Conservation (phyloP, 345 rosid species). For the Camelina neglecta region DNA sequence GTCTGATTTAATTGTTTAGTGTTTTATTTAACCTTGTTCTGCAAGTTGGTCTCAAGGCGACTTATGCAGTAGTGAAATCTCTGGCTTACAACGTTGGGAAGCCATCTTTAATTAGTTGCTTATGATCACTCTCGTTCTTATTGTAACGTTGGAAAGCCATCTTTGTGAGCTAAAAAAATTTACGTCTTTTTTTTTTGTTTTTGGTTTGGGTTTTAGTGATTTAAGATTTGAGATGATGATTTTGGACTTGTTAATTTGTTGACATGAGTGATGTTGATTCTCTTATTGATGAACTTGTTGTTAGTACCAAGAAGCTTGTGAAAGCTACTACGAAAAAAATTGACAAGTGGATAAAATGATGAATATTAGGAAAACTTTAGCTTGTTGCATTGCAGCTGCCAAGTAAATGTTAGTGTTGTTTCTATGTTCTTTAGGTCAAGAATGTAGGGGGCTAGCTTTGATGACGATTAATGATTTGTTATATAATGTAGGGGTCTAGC, state of each 20-base stretch:
- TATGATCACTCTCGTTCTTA: constrained; percentile 50
- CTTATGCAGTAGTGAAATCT: constrained; percentile 59
- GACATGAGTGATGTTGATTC: constrained; percentile 68
- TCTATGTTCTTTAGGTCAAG: constrained; percentile 7
- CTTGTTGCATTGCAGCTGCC: constrained; percentile 15
- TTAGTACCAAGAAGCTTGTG: constrained; percentile 68
- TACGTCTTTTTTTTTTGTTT: not conserved
- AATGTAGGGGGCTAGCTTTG: no score
- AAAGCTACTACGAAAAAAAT: constrained; percentile 72
- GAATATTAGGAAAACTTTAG: constrained; percentile 9
- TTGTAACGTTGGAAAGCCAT: constrained; percentile 45
- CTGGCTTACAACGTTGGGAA: constrained; percentile 91
- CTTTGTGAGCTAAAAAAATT: constrained; percentile 31
- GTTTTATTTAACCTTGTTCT: constrained; percentile 61
- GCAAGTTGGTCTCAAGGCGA: constrained; percentile 70
- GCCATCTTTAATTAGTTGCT: no score
- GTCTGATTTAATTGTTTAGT: constrained; percentile 14
- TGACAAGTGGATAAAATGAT: constrained; percentile 83
- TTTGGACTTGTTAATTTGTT: not conserved
- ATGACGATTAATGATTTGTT: no score
- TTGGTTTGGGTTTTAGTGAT: no score
- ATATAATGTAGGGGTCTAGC: no score
- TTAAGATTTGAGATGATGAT: no score
- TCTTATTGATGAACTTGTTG: constrained; percentile 64
- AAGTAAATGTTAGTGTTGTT: not conserved